These are phyloP conservation scores for Picochlorum sp. DNA, from an alignment of 139 green algal species.

Conservation along the genomic window DNA sequence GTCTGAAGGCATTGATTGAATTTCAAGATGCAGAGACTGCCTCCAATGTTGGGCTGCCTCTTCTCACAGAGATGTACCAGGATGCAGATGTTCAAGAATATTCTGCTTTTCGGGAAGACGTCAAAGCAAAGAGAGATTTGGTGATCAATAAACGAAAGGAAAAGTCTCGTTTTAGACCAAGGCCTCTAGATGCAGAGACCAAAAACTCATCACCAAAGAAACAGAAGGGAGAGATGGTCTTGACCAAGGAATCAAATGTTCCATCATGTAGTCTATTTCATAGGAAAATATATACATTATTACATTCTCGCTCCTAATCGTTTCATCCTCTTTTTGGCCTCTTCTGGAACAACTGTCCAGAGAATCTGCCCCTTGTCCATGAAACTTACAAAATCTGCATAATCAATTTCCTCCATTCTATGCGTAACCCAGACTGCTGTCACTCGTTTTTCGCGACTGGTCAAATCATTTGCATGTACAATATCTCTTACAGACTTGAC, in stretches of 20 bases:
- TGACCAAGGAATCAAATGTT: neutral
- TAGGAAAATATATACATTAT: neutral
- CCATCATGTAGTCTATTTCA: neutral
- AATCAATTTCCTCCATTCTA: conserved; percentile 88
- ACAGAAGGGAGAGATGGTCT: neutral
- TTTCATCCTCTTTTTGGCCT: conserved; percentile 40
- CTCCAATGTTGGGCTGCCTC: neutral
- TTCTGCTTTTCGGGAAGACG: neutral
- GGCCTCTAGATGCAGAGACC: neutral
- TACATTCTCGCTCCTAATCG: conserved; percentile 30
- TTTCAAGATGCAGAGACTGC: neutral
- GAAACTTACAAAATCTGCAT: conserved; percentile 66
- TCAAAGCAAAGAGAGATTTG: neutral
- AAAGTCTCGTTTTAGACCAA: neutral
- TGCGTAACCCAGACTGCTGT: conserved; percentile 96
- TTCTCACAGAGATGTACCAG: neutral
- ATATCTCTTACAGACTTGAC: conserved; percentile 57
- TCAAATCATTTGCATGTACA: conserved; percentile 21
- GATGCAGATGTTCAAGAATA: neutral
- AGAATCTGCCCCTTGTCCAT: conserved; percentile 75
- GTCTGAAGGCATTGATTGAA: conserved; percentile 1
- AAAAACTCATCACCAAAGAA: conserved; percentile 6
- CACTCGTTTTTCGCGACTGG: conserved; percentile 27
- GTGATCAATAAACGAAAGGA: neutral
- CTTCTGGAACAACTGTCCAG: conserved; percentile 44